These are phyloP conservation scores for Mortierella sp. DNA, from an alignment of 371 early-diverging fungal species.

Conservation along the genomic window DNA sequence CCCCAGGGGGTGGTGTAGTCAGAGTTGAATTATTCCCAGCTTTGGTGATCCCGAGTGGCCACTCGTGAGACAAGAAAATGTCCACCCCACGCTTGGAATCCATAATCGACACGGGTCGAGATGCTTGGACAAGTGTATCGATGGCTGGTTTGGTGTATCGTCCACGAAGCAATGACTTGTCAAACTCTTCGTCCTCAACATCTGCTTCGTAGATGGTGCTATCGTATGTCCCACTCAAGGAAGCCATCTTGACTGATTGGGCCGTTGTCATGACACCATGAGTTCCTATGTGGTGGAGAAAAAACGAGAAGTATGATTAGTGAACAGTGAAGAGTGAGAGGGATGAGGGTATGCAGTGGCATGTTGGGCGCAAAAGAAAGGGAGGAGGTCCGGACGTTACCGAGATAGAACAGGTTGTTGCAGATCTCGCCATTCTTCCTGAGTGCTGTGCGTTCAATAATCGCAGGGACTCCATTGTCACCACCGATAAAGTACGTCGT, in stretches of 20 bases:
- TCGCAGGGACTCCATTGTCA: constrained; percentile 64
- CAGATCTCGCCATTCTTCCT: constrained; percentile 80
- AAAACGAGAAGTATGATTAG: background rate
- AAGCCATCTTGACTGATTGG: constrained; percentile 80
- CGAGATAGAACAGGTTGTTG: constrained; percentile 77
- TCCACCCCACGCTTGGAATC: constrained; percentile 71
- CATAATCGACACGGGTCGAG: constrained; percentile 50
- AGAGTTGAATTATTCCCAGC: background rate
- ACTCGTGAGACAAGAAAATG: constrained; percentile 83
- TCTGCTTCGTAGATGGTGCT: constrained; percentile 46
- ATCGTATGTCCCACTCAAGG: constrained; percentile 68
- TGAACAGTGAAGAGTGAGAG: too few relatives aligned
- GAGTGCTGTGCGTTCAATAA: constrained; percentile 63
- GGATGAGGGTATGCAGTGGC: too few relatives aligned
- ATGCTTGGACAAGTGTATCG: constrained; percentile 50
- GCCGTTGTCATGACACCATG: constrained; percentile 76
- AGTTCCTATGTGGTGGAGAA: constrained; percentile 39
- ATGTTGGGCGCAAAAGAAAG: too few relatives aligned
- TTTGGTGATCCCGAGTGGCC: constrained; percentile 71
- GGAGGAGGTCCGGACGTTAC: constrained; percentile 45
- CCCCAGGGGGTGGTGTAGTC: constrained; percentile 10
- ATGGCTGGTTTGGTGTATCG: constrained; percentile 44
- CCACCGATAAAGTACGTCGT: constrained; percentile 84
- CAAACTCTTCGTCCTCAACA: constrained; percentile 15
- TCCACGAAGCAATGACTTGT: constrained; percentile 22